Conservation (phyloP, 176 grass and related monocot species). For the Ampelocalamus luodianensis region DNA sequence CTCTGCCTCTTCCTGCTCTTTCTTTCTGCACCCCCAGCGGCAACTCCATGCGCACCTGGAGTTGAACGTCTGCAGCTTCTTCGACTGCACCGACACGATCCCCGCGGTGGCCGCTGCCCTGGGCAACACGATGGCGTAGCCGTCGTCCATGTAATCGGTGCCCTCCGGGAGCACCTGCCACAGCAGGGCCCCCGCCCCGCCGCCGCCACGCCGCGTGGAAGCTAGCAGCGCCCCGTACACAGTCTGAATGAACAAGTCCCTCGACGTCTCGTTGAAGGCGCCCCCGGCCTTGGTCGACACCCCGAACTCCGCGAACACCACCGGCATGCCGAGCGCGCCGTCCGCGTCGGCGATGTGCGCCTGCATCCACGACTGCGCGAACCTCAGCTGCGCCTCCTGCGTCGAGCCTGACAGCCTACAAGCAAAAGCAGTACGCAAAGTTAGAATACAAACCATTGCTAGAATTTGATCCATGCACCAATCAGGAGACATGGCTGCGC, state of each 20-base stretch:
- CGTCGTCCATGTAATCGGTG: constrained; percentile 76
- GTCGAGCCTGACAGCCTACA: constrained; percentile 22
- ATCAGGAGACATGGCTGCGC: neutral
- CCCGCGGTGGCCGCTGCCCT: constrained; percentile 43
- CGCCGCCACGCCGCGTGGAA: constrained; percentile 56
- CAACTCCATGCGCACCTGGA: constrained; percentile 64
- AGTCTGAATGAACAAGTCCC: constrained; percentile 55
- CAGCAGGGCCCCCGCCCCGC: constrained; percentile 55
- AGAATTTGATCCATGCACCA: neutral
- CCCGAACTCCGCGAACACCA: constrained; percentile 73
- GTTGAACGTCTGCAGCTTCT: constrained; percentile 55
- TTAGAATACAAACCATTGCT: no score
- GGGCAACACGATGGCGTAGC: constrained; percentile 52
- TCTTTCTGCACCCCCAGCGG: constrained; percentile 66
- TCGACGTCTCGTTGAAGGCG: constrained; percentile 53
- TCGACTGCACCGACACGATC: constrained; percentile 65
- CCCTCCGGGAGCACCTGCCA: constrained; percentile 77
- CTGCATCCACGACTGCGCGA: constrained; percentile 59
- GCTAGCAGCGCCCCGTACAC: constrained; percentile 55
- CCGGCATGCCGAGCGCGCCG: constrained; percentile 52
- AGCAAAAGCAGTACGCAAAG: no score
- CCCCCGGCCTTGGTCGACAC: constrained; percentile 47
- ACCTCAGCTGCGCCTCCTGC: constrained; percentile 35
- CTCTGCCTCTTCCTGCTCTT: neutral
- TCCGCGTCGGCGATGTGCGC: constrained; percentile 65